Percentiles rank a stretch among this genome's conserved stretches.
phyloP scores from a whole-genome alignment of 2,329 filamentous ascomycete genomes.

The Pseudonectria buxi region DNA sequence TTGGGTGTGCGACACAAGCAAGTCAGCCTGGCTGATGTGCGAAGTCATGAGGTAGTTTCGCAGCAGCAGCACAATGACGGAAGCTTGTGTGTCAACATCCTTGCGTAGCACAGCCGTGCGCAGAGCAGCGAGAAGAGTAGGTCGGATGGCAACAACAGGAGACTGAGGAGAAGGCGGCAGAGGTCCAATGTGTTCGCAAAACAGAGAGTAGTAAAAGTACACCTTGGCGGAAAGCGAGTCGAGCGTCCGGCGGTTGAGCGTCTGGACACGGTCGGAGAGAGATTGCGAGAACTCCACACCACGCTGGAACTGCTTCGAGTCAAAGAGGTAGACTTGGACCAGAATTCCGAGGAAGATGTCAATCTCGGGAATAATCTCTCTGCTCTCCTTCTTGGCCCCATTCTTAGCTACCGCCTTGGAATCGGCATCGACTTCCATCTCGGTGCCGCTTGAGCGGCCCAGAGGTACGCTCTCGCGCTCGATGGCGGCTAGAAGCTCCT shows the following conservation, averaged over 20 bases:
- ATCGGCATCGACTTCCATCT: conserved; percentile 70
- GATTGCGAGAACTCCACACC: conserved; percentile 80
- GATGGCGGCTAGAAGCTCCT: conserved; percentile 63
- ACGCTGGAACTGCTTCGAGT: conserved; percentile 71
- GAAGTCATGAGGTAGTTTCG: conserved; percentile 95
- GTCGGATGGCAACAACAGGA: conserved; percentile 78
- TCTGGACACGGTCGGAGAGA: conserved; percentile 77
- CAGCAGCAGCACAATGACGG: conserved; percentile 88
- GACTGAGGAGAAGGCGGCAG: conserved; percentile 85
- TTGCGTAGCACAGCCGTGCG: conserved; percentile 94
- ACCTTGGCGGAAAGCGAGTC: conserved; percentile 91
- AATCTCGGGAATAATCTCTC: conserved; percentile 78
- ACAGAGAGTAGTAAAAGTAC: conserved; percentile 96
- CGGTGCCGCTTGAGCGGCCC: conserved; percentile 47
- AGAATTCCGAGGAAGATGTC: conserved; percentile 86
- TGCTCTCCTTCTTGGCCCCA: conserved; percentile 57
- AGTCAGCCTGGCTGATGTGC: conserved; percentile 93
- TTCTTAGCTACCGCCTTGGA: conserved; percentile 46
- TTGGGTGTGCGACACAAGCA: conserved; percentile 90
- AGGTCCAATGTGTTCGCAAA: conserved; percentile 84
- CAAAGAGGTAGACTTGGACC: conserved; percentile 80
- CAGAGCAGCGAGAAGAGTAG: conserved; percentile 78
- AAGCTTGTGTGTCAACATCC: conserved; percentile 94
- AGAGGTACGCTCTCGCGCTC: conserved; percentile 60
- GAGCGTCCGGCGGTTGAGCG: conserved; percentile 85